Evolutionary conservation across 176 grass and related monocot genomes (phyloP), one percentile per base, ranked within the genome.

Genomic region (Cymbopogon citratus): DNA sequence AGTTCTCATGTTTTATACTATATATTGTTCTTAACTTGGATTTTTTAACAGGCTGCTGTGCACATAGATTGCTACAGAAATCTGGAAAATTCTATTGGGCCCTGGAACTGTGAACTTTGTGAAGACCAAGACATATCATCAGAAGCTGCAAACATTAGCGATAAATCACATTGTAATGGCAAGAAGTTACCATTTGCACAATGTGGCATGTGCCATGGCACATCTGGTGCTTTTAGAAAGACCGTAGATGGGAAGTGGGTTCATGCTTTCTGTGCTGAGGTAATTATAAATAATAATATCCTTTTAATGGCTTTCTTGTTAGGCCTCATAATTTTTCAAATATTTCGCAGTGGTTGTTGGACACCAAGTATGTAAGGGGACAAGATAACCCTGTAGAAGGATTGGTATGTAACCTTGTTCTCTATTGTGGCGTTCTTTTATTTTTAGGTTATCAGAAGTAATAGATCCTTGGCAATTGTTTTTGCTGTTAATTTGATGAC

Each of bases 201-300:
- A 14, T 99, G 97, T 80, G 66, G 69, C 76, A 69, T 95, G 70
- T 99, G 97, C 75, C 90, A 94, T 83, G 85, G 89, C 73, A 90
- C 57, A 44, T 80, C 84, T 79, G 97, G 97, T 87, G 91, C 97
- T 81, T 93, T 99, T 85, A 90, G 91, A 81, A 99, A 95, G 80
- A 90, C 97, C 62, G 66, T 74, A 83, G 87, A 91, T 57, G 91
- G 80, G 31, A 87, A 88, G 54, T 99, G 97, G 97, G 86, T 93
- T 89, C 97, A 99, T 90, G 91, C 97, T 44, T 99, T 99, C 59
- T 99, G 97, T 91, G 91, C 97, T 18, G 97, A 99, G 95, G 95
- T 97, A 94, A 44, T 88, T 88, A 51, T 87, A 61, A 52, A 73
- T 79, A 23, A 40, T 63, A 70, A 34, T 82, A 49, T 66, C 14